Base-by-base conservation (phyloP, 1,284 basidiomycete genomes). In the Porodaedalea pini region DNA sequence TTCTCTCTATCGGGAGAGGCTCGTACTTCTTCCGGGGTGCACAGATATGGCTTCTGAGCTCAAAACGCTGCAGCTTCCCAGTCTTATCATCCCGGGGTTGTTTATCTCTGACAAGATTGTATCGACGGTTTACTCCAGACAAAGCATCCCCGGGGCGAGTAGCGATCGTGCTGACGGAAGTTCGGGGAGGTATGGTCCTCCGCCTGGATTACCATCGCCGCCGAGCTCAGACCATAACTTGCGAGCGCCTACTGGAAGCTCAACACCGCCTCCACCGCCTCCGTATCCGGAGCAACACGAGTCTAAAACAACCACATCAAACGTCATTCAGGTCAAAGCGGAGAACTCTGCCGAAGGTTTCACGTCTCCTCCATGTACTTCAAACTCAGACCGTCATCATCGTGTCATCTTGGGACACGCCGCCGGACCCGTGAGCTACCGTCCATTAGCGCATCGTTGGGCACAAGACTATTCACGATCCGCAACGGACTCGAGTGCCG, bases 11-110 rank as follows among this genome's bases (percentile, higher is more conserved):
- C 76, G 79, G 55, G 74, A 83, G 50, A 90, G 88, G 70, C 72
- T 90, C 56, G 76, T 86, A 51, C 75, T 90, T 21, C 74, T 90
- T 48, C 81, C 80, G 68, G 79, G 83, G 48, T 86, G 86, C 68
- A 66, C 73, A 29, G 79, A 85, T 21, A 77, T 86, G 63, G 85
- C 85, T 4, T 66, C 74, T 40, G 81, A 82, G 61, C 81, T 87
- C 59, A 72, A 73, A 54, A 77, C 79, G 25, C 78, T 87, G 34
- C 71, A 73, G 23, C 73, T 85, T 27, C 82, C 84, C 2, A 71
- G 74, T 27, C 72, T 86, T 56, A 74, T 73, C 11, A 76, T 87
- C 52, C 77, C 81, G 15, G 76, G 82, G 54, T 74, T 90, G 41
- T 90, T 90, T 69, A 76, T 86, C 60, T 55, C 76, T 11, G 73